Base-by-base conservation (phyloP, 2,329 filamentous ascomycete species). In the Aspergillus clavatus region DNA sequence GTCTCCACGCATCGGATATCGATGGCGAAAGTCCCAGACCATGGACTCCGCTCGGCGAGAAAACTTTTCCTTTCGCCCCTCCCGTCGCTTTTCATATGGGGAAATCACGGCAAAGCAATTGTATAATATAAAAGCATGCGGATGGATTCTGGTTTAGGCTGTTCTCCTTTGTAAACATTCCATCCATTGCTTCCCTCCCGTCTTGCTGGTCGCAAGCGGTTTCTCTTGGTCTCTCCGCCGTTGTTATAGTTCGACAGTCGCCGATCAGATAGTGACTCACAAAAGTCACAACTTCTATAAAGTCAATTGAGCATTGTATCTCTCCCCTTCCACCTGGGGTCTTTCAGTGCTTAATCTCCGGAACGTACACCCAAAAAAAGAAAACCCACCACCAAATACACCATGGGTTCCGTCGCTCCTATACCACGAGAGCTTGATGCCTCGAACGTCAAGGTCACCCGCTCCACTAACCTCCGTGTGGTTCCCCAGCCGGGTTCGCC, bases 371-470 rank as follows among this genome's bases (percentile, higher is more conserved):
- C n/a, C n/a, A n/a, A n/a, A n/a, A n/a, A n/a, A n/a, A n/a, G n/a
- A n/a, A n/a, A 11, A 21, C 14, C 26, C 21, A 16, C 14, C 6
- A 16, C 14, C 19, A 14, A 4, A 41, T 38, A 22, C 40, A 60
- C 10, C 22, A 66, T 66, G 63, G 63, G 62, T 45, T 66, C 63
- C 22, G 43, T 62, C 29, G 50, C 58, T 28, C 58, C 53, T 23
- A 46, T 55, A 19, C 36, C 57, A 14, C 58, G 64, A 3, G 67
- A 69, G 49, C 65, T 72, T 21, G 63, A 70, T 48, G 68, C 55
- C 51, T 72, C 68, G 14, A 61, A 57, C 35, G 59, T 68, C 53
- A 68, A 65, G 39, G 55, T 70, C 53, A 70, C 67, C 36, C 65
- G 52, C 19, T 64, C 65, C 29, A 59, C 61, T 26, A 61, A 57